Evolutionary conservation across 1,284 basidiomycete species (phyloP), one percentile per base, ranked within the genome.

Genomic region (Ceratobasidium papillatum): DNA sequence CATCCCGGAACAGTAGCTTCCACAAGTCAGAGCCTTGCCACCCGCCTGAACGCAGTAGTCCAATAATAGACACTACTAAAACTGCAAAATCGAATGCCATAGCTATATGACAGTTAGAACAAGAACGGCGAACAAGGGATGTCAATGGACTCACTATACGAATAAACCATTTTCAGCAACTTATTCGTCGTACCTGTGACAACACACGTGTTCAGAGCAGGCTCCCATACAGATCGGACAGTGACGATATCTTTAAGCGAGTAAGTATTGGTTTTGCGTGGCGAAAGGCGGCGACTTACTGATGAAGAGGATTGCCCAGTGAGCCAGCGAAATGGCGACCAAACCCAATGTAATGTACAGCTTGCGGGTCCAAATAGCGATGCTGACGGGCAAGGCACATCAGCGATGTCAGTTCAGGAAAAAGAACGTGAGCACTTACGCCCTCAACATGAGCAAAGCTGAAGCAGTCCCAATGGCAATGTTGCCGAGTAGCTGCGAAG

Each of bases 281-380:
- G 25, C 43, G 12, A 58, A 27, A 19, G 25, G 34, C 3, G 17
- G 54, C 19, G 22, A 80, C 90, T 89, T 90, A 30, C 88, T 87
- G 45, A 90, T 87, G 78, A 89, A 90, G 43, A 92, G 82, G 38
- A 92, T 83, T 3, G 82, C 86, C 89, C 90, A 91, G 75, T 91
- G 90, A 1, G 84, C 89, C 38, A 90, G 77, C 76, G 87, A 89
- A 22, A 91, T 82, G 12, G 85, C 76, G 19, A 85, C 83, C 36
- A 92, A 85, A 3, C 85, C 82, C 27, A 86, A 79, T 5, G 88
- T 81, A 43, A 91, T 82, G 19, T 81, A 81, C 54, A 80, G 80
- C 74, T 86, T 84, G 63, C 89, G 87, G 75, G 91, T 87, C 91
- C 90, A 91, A 25, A 93, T 83, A 9, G 90, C 90, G 27, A 91